These are phyloP conservation scores for Nyssa sinensis DNA, from an alignment of 148 eudicot genomes.

Conservation along the genomic window DNA sequence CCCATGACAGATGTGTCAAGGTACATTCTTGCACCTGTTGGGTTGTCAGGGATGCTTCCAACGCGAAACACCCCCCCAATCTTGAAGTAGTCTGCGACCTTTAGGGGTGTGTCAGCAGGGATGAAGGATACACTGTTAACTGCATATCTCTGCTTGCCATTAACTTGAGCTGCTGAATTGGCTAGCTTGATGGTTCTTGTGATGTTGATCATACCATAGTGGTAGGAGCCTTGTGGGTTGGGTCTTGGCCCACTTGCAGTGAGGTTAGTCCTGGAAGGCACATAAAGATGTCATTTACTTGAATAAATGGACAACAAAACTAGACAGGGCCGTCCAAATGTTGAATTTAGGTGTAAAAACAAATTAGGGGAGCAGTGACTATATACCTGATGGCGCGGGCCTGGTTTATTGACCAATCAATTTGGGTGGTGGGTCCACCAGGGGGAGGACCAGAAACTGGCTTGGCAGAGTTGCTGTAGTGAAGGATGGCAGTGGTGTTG, in stretches of 20 bases:
- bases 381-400: slow-evolving; percentile 28
- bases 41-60: slow-evolving; percentile 60
- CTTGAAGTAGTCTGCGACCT: slow-evolving; percentile 75
- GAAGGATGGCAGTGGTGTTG: too few relatives aligned
- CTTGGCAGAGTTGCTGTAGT: too few relatives aligned
- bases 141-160: slow-evolving; percentile 79
- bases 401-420: slow-evolving; percentile 21
- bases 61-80: slow-evolving; percentile 54
- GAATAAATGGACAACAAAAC: background rate
- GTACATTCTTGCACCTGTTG: slow-evolving; percentile 30
- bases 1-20: slow-evolving; percentile 64
- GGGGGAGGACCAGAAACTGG: too few relatives aligned
- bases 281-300: background rate
- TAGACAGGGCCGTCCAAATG: background rate
- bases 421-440: too few relatives aligned
- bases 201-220: slow-evolving; percentile 58
- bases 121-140: too few relatives aligned
- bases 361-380: background rate
- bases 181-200: slow-evolving; percentile 54
- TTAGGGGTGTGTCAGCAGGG: slow-evolving; percentile 75
- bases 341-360: background rate
- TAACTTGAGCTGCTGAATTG: slow-evolving; percentile 42
- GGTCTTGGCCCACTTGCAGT: slow-evolving; percentile 92
- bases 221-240: slow-evolving; percentile 93
- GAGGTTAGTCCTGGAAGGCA: slow-evolving; percentile 55